Base-by-base conservation (phyloP, 805 yeast species). In the Candida insectorum region DNA sequence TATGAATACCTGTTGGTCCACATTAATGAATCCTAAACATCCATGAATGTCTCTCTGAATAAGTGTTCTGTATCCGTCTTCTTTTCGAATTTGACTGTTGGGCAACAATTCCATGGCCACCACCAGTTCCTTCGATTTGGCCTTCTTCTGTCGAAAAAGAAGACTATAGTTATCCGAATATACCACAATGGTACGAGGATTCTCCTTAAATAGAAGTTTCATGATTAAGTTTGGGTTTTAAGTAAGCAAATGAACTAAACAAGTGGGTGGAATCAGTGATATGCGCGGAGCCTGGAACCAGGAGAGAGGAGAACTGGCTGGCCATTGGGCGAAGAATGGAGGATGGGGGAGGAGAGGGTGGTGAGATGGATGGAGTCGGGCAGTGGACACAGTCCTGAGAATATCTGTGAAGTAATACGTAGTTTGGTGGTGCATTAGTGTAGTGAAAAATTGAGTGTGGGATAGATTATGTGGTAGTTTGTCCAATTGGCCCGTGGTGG, bases 21-120 rank as follows among this genome's bases (percentile, higher is more conserved):
- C 70, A 33, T 77, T 75, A 24, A 91, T 82, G 28, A 93, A 60
- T 0, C 98, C 98, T 12, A 93, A 57, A 51, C 89, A 83, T 1
- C 95, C 94, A 41, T 50, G 60, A 15, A 75, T 62, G 5, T 72
- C 73, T 14, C 63, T 50, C 13, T 53, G 52, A 10, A 70, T 41
- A 20, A 74, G 52, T 5, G 56, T 41, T 24, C 52, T 56, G 49
- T 54, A 75, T 4, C 67, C 68, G 24, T 56, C 49, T 24, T 58
- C 54, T 27, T 57, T 49, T 30, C 69, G 65, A 30, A 73, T 47
- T 19, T 54, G 52, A 15, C 48, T 47, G 28, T 61, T 58, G 12
- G 66, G 56, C 21, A 62, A 54, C 29, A 77, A 51, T 44, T 77
- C 80, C 28, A 67, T 43, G 63, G 71, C 48, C 69, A 62, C 41